These are phyloP conservation scores for Zoysia japonica DNA, from an alignment of 176 grass and related monocot species.

Conservation along the genomic window DNA sequence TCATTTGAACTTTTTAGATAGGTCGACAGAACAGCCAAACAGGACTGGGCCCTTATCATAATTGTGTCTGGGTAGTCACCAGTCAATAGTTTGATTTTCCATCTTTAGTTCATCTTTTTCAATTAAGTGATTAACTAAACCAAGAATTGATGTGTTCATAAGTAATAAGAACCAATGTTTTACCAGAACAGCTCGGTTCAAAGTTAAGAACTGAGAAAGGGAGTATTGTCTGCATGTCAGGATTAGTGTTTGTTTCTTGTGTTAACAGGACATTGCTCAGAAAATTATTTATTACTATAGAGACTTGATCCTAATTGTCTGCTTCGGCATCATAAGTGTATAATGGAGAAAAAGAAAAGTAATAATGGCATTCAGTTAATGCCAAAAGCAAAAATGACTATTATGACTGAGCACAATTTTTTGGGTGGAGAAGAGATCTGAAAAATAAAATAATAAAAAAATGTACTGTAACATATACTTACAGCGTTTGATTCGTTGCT, in stretches of 20 bases:
- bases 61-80: not conserved
- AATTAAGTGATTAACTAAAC: conserved; percentile 38
- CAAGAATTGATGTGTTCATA: conserved; percentile 1
- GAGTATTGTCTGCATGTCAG: not conserved
- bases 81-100: conserved; percentile 16
- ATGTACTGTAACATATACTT: conserved; percentile 33
- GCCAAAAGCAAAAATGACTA: not conserved
- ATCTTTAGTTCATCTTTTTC: not conserved
- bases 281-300: conserved; percentile 4
- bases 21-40: not conserved
- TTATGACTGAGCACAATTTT: not conserved
- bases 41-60: not conserved
- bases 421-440: conserved; percentile 4
- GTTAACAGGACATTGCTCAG: not conserved
- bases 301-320: not conserved
- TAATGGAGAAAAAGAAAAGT: not conserved
- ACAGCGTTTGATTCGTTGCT: conserved; percentile 93
- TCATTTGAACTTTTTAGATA: conserved; percentile 18
- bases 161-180: not conserved
- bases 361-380: conserved; percentile 9
- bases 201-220: conserved; percentile 20
- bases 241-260: conserved; percentile 3
- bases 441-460: conserved; percentile 20
- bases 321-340: not conserved
- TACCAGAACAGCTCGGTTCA: not conserved